These are phyloP conservation scores for Colletotrichum limetticola DNA, from an alignment of 2,329 filamentous ascomycete species.

Conservation along the genomic window DNA sequence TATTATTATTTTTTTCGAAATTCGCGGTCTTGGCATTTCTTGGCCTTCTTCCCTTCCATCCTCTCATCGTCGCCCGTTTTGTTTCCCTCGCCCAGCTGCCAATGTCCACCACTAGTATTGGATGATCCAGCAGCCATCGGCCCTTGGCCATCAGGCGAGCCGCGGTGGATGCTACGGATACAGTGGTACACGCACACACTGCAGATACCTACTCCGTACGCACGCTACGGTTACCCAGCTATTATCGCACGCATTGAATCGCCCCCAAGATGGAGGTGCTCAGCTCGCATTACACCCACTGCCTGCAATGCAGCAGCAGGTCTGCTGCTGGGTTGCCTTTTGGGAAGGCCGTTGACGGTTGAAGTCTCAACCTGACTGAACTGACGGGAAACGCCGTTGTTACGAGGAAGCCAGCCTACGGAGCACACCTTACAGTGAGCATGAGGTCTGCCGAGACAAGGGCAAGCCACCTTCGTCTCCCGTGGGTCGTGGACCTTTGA, in stretches of 20 bases:
- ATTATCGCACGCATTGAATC: neutral
- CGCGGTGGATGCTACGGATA: neutral
- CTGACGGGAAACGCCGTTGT: neutral
- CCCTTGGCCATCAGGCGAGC: neutral
- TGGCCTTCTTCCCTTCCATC: constrained; percentile 27
- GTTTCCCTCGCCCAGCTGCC: constrained; percentile 1
- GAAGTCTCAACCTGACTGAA: neutral
- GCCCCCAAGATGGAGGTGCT: neutral
- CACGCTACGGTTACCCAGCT: no score
- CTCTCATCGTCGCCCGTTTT: constrained; percentile 24
- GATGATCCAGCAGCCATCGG: neutral
- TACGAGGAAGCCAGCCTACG: neutral
- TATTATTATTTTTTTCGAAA: constrained; percentile 28
- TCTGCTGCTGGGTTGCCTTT: neutral
- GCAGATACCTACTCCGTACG: neutral
- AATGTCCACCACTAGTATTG: neutral
- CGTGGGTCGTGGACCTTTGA: neutral
- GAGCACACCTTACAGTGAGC: neutral
- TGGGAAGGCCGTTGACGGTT: neutral
- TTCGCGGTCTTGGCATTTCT: constrained; percentile 32
- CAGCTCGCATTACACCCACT: neutral
- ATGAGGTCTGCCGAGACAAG: neutral
- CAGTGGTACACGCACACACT: neutral
- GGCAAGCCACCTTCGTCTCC: neutral
- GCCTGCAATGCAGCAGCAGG: neutral